phyloP scores from a whole-genome alignment of 2,329 filamentous ascomycete species.

The Xylaria sp. region DNA sequence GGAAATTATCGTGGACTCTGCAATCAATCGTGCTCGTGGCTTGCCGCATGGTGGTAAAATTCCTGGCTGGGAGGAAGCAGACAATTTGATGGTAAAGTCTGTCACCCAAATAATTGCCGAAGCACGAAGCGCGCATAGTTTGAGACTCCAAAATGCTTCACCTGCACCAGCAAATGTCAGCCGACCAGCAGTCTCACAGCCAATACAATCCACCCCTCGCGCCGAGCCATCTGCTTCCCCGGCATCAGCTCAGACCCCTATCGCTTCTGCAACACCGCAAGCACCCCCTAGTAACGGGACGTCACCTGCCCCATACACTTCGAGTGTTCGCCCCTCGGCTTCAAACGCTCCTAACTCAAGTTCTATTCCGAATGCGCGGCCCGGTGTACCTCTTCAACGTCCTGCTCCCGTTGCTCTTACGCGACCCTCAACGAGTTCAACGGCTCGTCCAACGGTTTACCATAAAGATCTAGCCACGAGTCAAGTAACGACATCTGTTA shows the following conservation, averaged over 20 bases:
- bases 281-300: slow-evolving; percentile 33
- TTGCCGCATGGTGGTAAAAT: slow-evolving; percentile 45
- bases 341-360: slow-evolving; percentile 28
- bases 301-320: slow-evolving; percentile 16
- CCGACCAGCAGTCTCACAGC: slow-evolving; percentile 37
- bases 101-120: slow-evolving; percentile 49
- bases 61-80: slow-evolving; percentile 49
- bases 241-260: slow-evolving; percentile 39
- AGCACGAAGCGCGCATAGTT: slow-evolving; percentile 45
- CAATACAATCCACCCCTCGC: slow-evolving; percentile 34
- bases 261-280: slow-evolving; percentile 21
- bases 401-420: slow-evolving; percentile 42
- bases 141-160: slow-evolving; percentile 36
- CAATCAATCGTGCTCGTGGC: slow-evolving; percentile 50
- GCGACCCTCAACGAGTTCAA: slow-evolving; percentile 42
- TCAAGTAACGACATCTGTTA: slow-evolving; percentile 15
- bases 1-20: slow-evolving; percentile 49
- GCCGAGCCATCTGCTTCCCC: slow-evolving; percentile 44
- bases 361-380: slow-evolving; percentile 36
- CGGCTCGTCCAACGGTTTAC: slow-evolving; percentile 40
- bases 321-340: slow-evolving; percentile 16
- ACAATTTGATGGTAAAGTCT: slow-evolving; percentile 49
- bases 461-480: slow-evolving; percentile 36
- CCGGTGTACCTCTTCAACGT: slow-evolving; percentile 44
- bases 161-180: slow-evolving; percentile 29